Evolutionary conservation across 257 asterid genomes (phyloP).

Genomic region (Rhazya stricta): DNA sequence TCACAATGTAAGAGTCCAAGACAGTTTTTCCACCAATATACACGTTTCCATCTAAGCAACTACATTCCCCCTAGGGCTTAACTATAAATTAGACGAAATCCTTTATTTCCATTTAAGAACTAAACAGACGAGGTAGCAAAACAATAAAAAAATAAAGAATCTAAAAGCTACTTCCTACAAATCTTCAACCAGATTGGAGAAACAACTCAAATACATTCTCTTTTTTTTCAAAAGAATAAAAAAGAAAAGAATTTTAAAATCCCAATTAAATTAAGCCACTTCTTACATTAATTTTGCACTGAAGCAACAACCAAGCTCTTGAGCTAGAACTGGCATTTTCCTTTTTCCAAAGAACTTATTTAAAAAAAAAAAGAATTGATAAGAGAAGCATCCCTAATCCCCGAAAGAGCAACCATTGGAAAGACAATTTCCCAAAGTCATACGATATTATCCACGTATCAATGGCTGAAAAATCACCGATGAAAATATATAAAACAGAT

Average conservation of each 20-base stretch:
- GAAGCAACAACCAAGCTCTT: not conserved
- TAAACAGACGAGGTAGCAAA: not conserved
- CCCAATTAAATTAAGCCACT: not conserved
- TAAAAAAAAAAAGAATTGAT: no score
- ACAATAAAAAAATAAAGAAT: not conserved
- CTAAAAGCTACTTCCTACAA: no score
- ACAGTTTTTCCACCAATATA: not conserved
- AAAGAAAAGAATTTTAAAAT: not conserved
- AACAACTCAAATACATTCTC: not conserved
- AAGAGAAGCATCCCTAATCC: no score
- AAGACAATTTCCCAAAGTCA: not conserved
- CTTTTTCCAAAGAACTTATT: no score
- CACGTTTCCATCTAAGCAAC: not conserved
- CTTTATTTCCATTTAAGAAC: not conserved
- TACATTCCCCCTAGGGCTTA: not conserved
- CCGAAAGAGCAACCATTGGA: not conserved
- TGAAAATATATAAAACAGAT: not conserved
- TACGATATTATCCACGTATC: not conserved
- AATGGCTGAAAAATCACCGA: not conserved
- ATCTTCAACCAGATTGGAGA: not conserved
- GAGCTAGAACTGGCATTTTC: not conserved
- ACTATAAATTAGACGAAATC: not conserved
- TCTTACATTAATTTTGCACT: not conserved
- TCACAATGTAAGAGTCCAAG: not conserved
- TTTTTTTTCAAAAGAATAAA: no score